These are phyloP conservation scores for Nigrospora sphaerica DNA, from an alignment of 2,329 filamentous ascomycete genomes.

Conservation along the genomic window DNA sequence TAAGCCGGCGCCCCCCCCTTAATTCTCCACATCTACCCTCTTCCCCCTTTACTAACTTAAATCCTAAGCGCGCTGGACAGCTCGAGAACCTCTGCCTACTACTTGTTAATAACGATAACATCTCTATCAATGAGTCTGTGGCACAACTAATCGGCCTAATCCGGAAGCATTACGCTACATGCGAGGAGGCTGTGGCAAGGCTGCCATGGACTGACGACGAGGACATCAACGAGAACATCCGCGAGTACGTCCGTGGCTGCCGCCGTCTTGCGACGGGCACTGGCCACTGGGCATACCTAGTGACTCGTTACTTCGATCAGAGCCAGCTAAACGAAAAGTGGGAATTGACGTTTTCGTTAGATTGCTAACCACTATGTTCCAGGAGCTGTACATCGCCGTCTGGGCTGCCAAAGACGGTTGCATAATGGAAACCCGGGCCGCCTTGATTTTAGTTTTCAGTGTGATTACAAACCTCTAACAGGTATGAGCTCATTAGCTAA, in stretches of 20 bases:
- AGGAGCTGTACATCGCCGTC: no score
- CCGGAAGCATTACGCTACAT: constrained; percentile 18
- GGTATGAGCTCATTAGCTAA: no score
- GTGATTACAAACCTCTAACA: no score
- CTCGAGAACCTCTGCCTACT: constrained; percentile 20
- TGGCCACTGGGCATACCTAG: constrained; percentile 1
- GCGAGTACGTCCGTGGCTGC: constrained; percentile 17
- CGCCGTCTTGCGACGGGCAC: constrained; percentile 19
- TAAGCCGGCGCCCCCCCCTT: constrained; percentile 7
- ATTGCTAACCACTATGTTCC: no score
- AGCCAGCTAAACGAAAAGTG: neutral
- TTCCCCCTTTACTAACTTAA: neutral
- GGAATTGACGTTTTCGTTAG: neutral
- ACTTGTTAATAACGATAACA: constrained; percentile 17
- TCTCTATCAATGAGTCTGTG: constrained; percentile 13
- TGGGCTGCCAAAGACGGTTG: no score
- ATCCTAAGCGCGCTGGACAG: constrained; percentile 15
- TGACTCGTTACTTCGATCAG: neutral
- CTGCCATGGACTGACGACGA: constrained; percentile 20
- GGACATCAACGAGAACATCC: constrained; percentile 16
- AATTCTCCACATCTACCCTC: no score
- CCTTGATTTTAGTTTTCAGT: no score
- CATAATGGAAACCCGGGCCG: no score
- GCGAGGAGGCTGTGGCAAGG: constrained; percentile 16
- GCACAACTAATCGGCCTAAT: constrained; percentile 17